These are phyloP conservation scores for Silene noctiflora DNA, from an alignment of 179 eudicot genomes.

Conservation along the genomic window DNA sequence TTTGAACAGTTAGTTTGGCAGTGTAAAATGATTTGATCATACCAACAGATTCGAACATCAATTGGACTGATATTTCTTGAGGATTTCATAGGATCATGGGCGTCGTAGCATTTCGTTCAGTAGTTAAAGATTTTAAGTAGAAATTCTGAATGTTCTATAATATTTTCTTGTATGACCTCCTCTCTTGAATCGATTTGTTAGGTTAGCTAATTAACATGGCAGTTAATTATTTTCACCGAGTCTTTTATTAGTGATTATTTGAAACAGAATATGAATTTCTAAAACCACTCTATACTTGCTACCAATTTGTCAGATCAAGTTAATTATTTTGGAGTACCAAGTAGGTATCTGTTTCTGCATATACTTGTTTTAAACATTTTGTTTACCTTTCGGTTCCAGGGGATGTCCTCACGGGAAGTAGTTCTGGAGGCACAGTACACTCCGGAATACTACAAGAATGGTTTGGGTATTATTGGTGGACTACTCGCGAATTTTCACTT, in stretches of 20 bases:
- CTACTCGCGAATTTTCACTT: constrained; percentile 60
- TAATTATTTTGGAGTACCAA: not conserved
- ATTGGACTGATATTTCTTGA: not conserved
- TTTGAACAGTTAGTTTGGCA: not conserved
- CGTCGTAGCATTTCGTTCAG: not conserved
- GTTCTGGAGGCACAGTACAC: constrained; percentile 59
- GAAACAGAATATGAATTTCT: too few species aligned
- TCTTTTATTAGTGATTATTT: not conserved
- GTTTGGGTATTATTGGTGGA: constrained; percentile 97
- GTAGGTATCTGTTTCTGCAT: not conserved
- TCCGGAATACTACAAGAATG: constrained; percentile 79
- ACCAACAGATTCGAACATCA: too few species aligned
- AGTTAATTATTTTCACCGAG: not conserved
- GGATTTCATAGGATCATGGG: not conserved
- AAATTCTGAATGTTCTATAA: not conserved
- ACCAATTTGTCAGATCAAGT: not conserved
- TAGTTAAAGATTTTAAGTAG: not conserved
- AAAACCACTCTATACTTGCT: not conserved
- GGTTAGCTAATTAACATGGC: not conserved
- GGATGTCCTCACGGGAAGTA: constrained; percentile 78
- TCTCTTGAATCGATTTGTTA: not conserved
- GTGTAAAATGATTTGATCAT: too few species aligned
- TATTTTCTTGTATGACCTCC: not conserved
- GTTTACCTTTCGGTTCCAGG: constrained; percentile 39
- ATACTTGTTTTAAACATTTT: constrained; percentile 1